These are phyloP conservation scores for Gonium pectorale DNA, from an alignment of 139 green algal genomes.

Conservation along the genomic window DNA sequence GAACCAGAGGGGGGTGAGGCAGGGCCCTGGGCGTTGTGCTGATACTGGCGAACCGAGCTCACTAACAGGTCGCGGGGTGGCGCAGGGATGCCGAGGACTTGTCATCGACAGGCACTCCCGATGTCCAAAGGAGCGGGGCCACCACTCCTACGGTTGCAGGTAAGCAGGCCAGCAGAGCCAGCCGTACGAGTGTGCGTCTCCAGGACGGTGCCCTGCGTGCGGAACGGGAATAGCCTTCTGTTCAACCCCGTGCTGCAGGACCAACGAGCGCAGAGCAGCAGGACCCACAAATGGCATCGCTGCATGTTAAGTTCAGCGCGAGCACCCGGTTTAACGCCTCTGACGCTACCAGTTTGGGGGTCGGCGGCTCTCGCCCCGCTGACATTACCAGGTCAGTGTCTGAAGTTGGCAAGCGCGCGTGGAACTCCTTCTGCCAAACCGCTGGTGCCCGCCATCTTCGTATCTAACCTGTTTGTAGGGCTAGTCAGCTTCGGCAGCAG, in stretches of 20 bases:
- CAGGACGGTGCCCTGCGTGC: not conserved
- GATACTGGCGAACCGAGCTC: not conserved
- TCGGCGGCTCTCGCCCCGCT: not conserved
- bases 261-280: not conserved
- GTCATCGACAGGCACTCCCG: not conserved
- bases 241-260: not conserved
- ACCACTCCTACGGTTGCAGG: not conserved
- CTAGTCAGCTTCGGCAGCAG: too few relatives aligned
- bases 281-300: not conserved
- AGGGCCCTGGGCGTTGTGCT: too few relatives aligned
- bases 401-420: too few relatives aligned
- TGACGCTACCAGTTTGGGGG: not conserved
- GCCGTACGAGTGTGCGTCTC: not conserved
- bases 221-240: not conserved
- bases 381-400: not conserved
- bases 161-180: not conserved
- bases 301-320: conserved; percentile 46
- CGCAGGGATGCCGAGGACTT: not conserved
- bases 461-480: too few relatives aligned
- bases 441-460: too few relatives aligned
- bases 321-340: conserved; percentile 39
- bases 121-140: not conserved
- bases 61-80: not conserved
- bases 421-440: too few relatives aligned
- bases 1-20: not conserved